Percentiles rank a stretch among this genome's conserved stretches.
Conservation (phyloP, 2,329 filamentous ascomycete species). For the Phoma sp. region DNA sequence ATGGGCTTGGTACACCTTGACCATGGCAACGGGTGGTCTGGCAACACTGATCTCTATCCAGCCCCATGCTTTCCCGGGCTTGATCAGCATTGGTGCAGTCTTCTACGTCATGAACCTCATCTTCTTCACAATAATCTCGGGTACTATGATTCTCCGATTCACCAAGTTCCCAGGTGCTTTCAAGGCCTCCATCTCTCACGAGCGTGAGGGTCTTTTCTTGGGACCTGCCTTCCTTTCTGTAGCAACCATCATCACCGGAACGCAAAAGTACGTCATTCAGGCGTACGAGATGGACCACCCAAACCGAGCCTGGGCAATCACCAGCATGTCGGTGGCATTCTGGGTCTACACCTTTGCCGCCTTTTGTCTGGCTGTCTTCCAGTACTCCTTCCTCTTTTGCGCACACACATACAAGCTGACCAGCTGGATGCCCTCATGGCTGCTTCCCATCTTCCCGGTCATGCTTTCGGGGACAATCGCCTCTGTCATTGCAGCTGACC, state of each 20-base stretch:
- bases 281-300: slow-evolving; percentile 44
- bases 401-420: slow-evolving; percentile 64
- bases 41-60: slow-evolving; percentile 52
- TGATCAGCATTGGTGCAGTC: slow-evolving; percentile 58
- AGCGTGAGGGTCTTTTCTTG: slow-evolving; percentile 59
- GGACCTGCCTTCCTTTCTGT: slow-evolving; percentile 51
- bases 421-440: slow-evolving; percentile 76
- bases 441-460: slow-evolving; percentile 74
- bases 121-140: slow-evolving; percentile 48
- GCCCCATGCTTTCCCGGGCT: slow-evolving; percentile 55
- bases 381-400: slow-evolving; percentile 70
- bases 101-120: slow-evolving; percentile 60
- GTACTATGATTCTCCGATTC: slow-evolving; percentile 52
- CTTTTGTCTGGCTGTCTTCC: slow-evolving; percentile 49
- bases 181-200: slow-evolving; percentile 54
- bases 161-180: slow-evolving; percentile 53
- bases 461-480: slow-evolving; percentile 77
- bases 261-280: slow-evolving; percentile 47
- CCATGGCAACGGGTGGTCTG: slow-evolving; percentile 57
- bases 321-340: slow-evolving; percentile 49
- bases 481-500: slow-evolving; percentile 66
- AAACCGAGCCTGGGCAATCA: slow-evolving; percentile 50
- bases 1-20: slow-evolving; percentile 56
- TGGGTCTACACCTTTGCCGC: slow-evolving; percentile 53
- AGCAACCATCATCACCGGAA: slow-evolving; percentile 52